Evolutionary conservation across 2,329 filamentous ascomycete species (phyloP).

Genomic region (Fusarium equiseti): DNA sequence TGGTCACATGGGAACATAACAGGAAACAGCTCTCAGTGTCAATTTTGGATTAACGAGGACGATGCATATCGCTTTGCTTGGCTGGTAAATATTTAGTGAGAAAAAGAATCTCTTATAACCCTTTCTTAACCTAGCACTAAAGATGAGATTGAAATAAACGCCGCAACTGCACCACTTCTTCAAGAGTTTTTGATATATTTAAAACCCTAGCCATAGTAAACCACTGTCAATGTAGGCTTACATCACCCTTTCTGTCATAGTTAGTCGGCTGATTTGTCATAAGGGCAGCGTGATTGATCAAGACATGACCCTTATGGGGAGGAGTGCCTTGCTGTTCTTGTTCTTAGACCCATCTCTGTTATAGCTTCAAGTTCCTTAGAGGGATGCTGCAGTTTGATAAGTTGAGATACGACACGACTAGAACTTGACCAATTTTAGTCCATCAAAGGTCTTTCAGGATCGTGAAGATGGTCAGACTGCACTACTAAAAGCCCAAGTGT

Average conservation of each 20-base stretch:
- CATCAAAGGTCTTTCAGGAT: background rate
- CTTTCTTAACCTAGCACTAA: background rate
- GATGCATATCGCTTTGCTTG: background rate
- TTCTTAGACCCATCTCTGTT: background rate
- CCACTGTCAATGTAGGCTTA: background rate
- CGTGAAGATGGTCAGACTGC: background rate
- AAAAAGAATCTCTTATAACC: too few species aligned
- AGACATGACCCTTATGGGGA: background rate
- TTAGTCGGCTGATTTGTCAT: background rate
- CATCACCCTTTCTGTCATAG: background rate
- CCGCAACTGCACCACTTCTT: background rate
- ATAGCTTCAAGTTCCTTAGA: background rate
- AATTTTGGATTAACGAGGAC: background rate
- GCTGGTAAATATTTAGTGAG: background rate
- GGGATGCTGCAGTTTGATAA: background rate
- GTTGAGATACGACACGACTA: background rate
- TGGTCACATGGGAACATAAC: background rate
- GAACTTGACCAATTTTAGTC: background rate
- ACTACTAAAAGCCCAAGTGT: conserved; percentile 1
- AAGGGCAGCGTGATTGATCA: background rate
- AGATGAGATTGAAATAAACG: too few species aligned
- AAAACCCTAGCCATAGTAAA: background rate
- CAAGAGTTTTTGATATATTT: too few species aligned
- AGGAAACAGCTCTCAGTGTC: background rate
- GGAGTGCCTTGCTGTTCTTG: background rate